These are phyloP conservation scores for Exophiala sp. DNA, from an alignment of 2,329 filamentous ascomycete species.

Conservation along the genomic window DNA sequence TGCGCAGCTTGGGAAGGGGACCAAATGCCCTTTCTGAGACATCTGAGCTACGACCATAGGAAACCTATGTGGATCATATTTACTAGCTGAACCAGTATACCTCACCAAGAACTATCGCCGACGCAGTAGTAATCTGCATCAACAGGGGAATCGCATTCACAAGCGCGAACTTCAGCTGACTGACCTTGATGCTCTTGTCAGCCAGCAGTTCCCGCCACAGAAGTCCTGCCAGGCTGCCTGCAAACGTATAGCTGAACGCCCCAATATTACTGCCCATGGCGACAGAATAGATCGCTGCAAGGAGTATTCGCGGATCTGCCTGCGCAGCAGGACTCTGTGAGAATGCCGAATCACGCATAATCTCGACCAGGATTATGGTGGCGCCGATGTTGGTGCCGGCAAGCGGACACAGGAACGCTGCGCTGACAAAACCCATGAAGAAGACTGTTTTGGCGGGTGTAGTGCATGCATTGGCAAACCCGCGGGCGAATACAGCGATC, in stretches of 20 bases:
- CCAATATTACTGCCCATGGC: conserved; percentile 30
- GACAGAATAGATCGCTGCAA: conserved; percentile 24
- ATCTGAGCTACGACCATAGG: too few relatives aligned
- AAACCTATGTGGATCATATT: too few relatives aligned
- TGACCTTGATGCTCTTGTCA: conserved; percentile 26
- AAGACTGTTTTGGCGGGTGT: conserved; percentile 24
- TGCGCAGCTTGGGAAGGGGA: background rate
- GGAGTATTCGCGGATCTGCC: conserved; percentile 18
- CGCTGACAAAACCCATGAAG: conserved; percentile 27
- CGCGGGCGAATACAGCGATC: conserved; percentile 26
- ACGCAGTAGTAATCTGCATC: conserved; percentile 25
- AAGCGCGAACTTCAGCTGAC: conserved; percentile 25
- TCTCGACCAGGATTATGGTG: conserved; percentile 30
- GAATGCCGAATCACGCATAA: conserved; percentile 25
- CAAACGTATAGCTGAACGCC: conserved; percentile 29
- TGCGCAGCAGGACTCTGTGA: conserved; percentile 11
- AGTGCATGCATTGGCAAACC: conserved; percentile 26
- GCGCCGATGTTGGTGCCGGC: conserved; percentile 30
- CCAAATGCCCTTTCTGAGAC: too few relatives aligned
- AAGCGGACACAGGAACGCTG: conserved; percentile 27
- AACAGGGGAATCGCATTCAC: conserved; percentile 26
- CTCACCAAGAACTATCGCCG: conserved; percentile 25
- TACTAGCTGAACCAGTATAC: conserved; percentile 25
- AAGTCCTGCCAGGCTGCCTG: conserved; percentile 27
- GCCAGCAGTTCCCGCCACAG: conserved; percentile 25